phyloP scores from a whole-genome alignment of 495 filamentous ascomycete genomes.

The Aspergillus coremiiformis region DNA sequence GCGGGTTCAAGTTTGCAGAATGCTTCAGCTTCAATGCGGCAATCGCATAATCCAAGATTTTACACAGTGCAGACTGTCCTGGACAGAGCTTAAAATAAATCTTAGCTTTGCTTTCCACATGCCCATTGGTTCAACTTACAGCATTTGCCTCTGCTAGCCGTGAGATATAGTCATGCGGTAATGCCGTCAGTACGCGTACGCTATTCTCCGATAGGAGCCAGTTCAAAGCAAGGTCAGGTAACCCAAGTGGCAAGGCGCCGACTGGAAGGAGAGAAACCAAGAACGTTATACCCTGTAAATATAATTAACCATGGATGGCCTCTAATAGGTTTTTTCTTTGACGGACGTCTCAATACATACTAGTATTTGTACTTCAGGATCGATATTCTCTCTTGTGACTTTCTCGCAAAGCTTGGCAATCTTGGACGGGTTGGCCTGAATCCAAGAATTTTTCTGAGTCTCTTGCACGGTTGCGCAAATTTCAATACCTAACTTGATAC shows the following conservation, averaged over 20 bases:
- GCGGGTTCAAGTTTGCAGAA: slow-evolving; percentile 5
- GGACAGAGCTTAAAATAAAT: slow-evolving; percentile 10
- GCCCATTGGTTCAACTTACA: slow-evolving; percentile 14
- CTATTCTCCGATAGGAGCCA: slow-evolving; percentile 26
- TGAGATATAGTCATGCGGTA: slow-evolving; percentile 20
- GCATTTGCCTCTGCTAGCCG: slow-evolving; percentile 19
- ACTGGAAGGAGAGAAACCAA: slow-evolving; percentile 25
- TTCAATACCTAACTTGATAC: slow-evolving; percentile 42
- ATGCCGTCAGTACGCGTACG: slow-evolving; percentile 9
- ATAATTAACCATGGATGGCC: slow-evolving; percentile 8
- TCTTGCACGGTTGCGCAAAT: slow-evolving; percentile 40
- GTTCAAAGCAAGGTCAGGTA: slow-evolving; percentile 20
- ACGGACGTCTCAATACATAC: slow-evolving; percentile 27
- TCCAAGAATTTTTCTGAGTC: slow-evolving; percentile 38
- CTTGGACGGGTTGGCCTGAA: slow-evolving; percentile 31
- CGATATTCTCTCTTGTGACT: slow-evolving; percentile 31
- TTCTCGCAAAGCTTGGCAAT: slow-evolving; percentile 49
- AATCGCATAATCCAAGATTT: slow-evolving; percentile 20
- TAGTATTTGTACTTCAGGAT: slow-evolving; percentile 36
- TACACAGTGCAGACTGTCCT: slow-evolving; percentile 18
- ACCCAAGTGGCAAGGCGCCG: slow-evolving; percentile 17
- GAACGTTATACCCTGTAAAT: slow-evolving; percentile 31
- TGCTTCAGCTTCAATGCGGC: slow-evolving; percentile 13
- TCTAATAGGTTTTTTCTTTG: neutral
- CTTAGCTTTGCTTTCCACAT: slow-evolving; percentile 1